A percentile compares a stretch with the other conserved stretches of the same genome.
These are phyloP conservation scores for Dittrichia graveolens DNA, from an alignment of 129 eudicot species.

Conservation along the genomic window DNA sequence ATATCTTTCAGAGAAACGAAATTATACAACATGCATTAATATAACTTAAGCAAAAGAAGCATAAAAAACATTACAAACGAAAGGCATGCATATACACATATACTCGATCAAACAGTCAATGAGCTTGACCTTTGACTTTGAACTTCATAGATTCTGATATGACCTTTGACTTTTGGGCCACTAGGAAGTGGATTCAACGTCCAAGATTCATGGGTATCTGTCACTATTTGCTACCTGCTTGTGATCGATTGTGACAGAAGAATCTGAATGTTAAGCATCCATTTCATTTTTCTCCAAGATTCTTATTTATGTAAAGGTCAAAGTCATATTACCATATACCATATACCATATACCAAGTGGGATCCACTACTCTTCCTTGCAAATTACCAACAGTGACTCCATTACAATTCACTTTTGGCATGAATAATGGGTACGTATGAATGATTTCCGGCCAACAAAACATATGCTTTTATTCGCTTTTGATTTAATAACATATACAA, in stretches of 20 bases:
- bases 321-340: background rate
- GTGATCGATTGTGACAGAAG: constrained; percentile 31
- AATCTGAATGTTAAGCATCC: constrained; percentile 2
- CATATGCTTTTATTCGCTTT: constrained; percentile 14
- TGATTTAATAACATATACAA: background rate
- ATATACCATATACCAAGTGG: background rate
- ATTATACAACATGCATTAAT: background rate
- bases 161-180: constrained; percentile 21
- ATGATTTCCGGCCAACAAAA: constrained; percentile 8
- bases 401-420: constrained; percentile 5
- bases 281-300: constrained; percentile 4
- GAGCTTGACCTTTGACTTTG: constrained; percentile 16
- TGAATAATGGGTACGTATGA: background rate
- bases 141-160: constrained; percentile 8
- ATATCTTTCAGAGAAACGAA: background rate
- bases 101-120: background rate
- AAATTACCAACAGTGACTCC: constrained; percentile 7
- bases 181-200: background rate
- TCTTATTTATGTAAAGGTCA: background rate
- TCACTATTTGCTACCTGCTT: constrained; percentile 24
- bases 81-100: background rate
- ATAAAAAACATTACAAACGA: background rate
- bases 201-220: constrained; percentile 22
- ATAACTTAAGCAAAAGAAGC: background rate
- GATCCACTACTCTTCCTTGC: constrained; percentile 2